Evolutionary conservation across 2,329 filamentous ascomycete genomes (phyloP).

Genomic region (Geosmithia putterillii): DNA sequence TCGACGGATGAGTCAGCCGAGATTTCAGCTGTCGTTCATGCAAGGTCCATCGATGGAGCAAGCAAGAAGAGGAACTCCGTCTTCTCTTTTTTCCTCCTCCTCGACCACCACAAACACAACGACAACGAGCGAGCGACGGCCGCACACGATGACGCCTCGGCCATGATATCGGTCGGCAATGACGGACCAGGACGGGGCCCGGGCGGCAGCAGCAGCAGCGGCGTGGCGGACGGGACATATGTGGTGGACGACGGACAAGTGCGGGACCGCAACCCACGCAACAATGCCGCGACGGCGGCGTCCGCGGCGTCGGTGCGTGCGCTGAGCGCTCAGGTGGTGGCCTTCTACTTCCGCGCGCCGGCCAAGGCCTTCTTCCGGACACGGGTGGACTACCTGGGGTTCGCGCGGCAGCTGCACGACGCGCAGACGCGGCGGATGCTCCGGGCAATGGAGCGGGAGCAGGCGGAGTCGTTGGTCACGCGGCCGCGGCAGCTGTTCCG

Average conservation of each 20-base stretch:
- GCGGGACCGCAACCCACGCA: constrained; percentile 34
- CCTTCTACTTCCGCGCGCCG: constrained; percentile 85
- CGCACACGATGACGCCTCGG: constrained; percentile 17
- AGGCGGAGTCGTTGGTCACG: constrained; percentile 18
- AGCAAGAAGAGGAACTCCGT: not conserved
- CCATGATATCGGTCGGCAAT: constrained; percentile 14
- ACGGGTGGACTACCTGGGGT: constrained; percentile 68
- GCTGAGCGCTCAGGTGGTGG: constrained; percentile 68
- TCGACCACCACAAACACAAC: not conserved
- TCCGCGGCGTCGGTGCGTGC: constrained; percentile 78
- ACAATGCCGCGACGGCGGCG: constrained; percentile 54
- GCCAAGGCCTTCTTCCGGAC: constrained; percentile 89
- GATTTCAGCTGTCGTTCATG: no score
- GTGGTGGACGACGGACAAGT: constrained; percentile 14
- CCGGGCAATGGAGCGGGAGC: constrained; percentile 15
- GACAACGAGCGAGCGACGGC: not conserved
- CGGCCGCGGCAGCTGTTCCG: constrained; percentile 17
- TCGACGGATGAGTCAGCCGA: not conserved
- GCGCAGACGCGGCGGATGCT: constrained; percentile 25
- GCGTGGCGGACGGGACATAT: constrained; percentile 77
- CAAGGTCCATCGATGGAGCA: no score
- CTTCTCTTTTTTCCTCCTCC: constrained; percentile 1
- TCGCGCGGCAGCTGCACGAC: constrained; percentile 40
- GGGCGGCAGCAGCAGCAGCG: constrained; percentile 70
- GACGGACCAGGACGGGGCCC: constrained; percentile 31